Evolutionary conservation across 192 early-diverging fungal species (phyloP).

Genomic region (Coemansia sp.): DNA sequence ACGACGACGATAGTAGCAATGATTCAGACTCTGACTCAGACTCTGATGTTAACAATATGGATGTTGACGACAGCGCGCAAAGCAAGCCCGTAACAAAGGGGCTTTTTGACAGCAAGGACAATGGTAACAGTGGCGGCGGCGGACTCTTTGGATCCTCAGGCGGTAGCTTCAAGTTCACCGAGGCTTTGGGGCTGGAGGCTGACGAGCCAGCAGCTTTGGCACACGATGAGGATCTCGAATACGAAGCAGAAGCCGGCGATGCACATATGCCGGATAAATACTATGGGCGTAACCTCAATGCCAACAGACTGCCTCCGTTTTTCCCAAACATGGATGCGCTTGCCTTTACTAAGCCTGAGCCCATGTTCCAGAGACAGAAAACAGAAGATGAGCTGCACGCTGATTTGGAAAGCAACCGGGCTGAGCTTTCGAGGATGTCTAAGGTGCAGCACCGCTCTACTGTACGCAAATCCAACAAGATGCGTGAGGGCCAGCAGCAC

Average conservation of each 20-base stretch:
- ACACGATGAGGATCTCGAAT: not conserved
- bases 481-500: conserved; percentile 11
- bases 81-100: too few species aligned
- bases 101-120: conserved; percentile 20
- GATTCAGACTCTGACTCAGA: conserved; percentile 1
- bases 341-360: conserved; percentile 31
- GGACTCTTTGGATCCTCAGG: conserved; percentile 18
- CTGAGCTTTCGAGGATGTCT: conserved; percentile 28
- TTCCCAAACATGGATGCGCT: conserved; percentile 40
- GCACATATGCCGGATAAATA: conserved; percentile 11
- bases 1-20: not conserved
- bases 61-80: conserved; percentile 13
- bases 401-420: conserved; percentile 16
- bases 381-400: conserved; percentile 45
- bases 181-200: conserved; percentile 38
- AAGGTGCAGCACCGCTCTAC: conserved; percentile 36
- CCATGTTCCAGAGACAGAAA: conserved; percentile 46
- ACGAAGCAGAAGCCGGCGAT: conserved; percentile 30
- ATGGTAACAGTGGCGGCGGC: conserved; percentile 2
- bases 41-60: conserved; percentile 15
- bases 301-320: conserved; percentile 42
- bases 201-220: conserved; percentile 38
- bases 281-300: conserved; percentile 42
- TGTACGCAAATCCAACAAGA: conserved; percentile 20
- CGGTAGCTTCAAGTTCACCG: conserved; percentile 31